Conservation (phyloP, 306 rosid genomes). For the Ormosia semicastrata region DNA sequence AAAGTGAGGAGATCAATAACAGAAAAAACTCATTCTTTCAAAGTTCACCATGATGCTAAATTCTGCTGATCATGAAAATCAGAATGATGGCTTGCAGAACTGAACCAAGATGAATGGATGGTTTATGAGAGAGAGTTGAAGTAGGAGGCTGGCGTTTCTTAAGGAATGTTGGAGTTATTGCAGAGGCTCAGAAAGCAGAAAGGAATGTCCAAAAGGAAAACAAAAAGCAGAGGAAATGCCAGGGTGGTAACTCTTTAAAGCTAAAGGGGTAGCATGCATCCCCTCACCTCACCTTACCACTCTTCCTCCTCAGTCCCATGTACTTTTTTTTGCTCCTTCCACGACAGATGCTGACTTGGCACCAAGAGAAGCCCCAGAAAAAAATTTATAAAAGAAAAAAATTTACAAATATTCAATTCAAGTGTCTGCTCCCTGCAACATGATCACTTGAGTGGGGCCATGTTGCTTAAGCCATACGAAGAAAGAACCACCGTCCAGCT, state of each 20-base stretch:
- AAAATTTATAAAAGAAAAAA: not conserved
- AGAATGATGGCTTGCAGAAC: conserved; percentile 24
- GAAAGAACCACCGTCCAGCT: conserved; percentile 47
- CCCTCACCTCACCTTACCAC: conserved; percentile 23
- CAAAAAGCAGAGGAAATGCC: conserved; percentile 56
- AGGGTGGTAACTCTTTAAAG: conserved; percentile 55
- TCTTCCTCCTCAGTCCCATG: conserved; percentile 31
- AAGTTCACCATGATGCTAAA: conserved; percentile 55
- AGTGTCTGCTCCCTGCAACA: conserved; percentile 33
- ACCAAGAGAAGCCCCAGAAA: conserved; percentile 17
- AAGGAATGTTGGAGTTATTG: conserved; percentile 27
- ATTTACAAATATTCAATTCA: conserved; percentile 17
- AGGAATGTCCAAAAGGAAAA: conserved; percentile 52
- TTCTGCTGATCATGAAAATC: conserved; percentile 46
- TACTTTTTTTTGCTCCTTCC: conserved; percentile 46
- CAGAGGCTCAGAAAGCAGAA: conserved; percentile 38
- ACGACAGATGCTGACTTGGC: conserved; percentile 66
- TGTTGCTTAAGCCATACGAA: conserved; percentile 49
- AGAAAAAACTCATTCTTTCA: conserved; percentile 5
- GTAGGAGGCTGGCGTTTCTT: not conserved
- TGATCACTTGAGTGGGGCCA: conserved; percentile 40
- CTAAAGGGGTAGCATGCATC: conserved; percentile 40
- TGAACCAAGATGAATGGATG: conserved; percentile 14
- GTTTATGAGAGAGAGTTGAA: conserved; percentile 17
- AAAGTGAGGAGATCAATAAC: not conserved